Evolutionary conservation across 495 filamentous ascomycete species (phyloP).

Genomic region (Barbatosphaeria neglecta): DNA sequence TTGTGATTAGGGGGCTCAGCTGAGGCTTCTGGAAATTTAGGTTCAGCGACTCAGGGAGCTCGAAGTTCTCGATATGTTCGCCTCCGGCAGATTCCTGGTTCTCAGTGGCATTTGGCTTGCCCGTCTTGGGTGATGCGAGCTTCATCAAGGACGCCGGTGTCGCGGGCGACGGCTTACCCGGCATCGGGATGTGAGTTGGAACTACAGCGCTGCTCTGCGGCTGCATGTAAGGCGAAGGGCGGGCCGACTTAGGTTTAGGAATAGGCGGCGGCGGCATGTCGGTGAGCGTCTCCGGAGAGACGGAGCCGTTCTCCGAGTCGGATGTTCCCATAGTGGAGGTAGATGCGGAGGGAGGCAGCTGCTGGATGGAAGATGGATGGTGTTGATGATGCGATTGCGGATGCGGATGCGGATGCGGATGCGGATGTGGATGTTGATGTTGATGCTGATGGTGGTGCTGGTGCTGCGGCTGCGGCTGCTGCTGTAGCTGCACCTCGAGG

Average conservation of each 20-base stretch:
- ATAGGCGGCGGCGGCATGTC: slow-evolving; percentile 50
- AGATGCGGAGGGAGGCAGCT: slow-evolving; percentile 23
- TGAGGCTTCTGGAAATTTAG: slow-evolving; percentile 37
- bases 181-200: slow-evolving; percentile 11
- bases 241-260: slow-evolving; percentile 33
- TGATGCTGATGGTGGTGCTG: neutral
- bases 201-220: slow-evolving; percentile 18
- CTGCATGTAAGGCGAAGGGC: slow-evolving; percentile 37
- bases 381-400: slow-evolving; percentile 5
- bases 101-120: slow-evolving; percentile 16
- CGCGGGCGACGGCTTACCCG: slow-evolving; percentile 43
- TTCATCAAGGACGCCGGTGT: slow-evolving; percentile 84
- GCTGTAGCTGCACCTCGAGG: slow-evolving; percentile 9
- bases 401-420: neutral
- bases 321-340: slow-evolving; percentile 14
- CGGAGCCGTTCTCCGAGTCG: slow-evolving; percentile 40
- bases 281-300: slow-evolving; percentile 42
- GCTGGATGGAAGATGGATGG: slow-evolving; percentile 8
- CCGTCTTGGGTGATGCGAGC: slow-evolving; percentile 30
- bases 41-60: slow-evolving; percentile 52
- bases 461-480: slow-evolving; percentile 4
- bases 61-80: slow-evolving; percentile 55
- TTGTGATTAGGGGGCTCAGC: slow-evolving; percentile 33
- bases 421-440: neutral
- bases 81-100: slow-evolving; percentile 30